phyloP scores from a whole-genome alignment of 78 protist genomes.

The Pigoraptor vietnamica region DNA sequence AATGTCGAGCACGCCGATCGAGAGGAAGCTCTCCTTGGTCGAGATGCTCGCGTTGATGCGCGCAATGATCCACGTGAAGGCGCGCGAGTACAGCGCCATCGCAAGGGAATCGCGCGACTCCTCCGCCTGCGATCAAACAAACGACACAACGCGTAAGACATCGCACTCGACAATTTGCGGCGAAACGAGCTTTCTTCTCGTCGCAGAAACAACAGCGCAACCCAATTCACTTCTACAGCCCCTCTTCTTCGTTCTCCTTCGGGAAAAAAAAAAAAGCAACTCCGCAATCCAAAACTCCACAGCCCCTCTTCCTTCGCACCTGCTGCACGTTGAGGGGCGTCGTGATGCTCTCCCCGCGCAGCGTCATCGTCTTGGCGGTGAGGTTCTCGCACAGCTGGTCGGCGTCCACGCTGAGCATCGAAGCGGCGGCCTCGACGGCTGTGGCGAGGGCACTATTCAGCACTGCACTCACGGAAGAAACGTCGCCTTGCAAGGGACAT shows the following conservation, averaged over 20 bases:
- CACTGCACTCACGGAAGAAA: no score
- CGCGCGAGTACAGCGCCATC: conserved; percentile 45
- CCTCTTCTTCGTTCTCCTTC: no score
- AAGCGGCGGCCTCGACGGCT: neutral
- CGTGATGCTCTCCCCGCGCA: neutral
- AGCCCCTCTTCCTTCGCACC: no score
- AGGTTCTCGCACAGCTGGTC: neutral
- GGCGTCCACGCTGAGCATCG: neutral
- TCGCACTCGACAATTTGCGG: no score
- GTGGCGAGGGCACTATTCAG: neutral
- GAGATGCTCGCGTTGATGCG: neutral
- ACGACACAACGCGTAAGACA: no score
- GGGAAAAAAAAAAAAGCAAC: no score
- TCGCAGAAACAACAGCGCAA: no score
- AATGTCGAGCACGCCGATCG: conserved; percentile 75
- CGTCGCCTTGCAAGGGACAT: no score
- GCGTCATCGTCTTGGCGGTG: neutral
- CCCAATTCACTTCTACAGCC: no score
- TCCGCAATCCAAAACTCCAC: no score
- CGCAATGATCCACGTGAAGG: conserved; percentile 71
- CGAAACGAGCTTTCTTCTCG: no score
- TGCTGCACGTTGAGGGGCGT: neutral
- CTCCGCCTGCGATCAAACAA: conserved; percentile 34
- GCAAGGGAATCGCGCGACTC: conserved; percentile 36
- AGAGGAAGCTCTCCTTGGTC: neutral